Base-by-base conservation (phyloP, 192 early-diverging fungal species). In the Polychytrium aggregatum region DNA sequence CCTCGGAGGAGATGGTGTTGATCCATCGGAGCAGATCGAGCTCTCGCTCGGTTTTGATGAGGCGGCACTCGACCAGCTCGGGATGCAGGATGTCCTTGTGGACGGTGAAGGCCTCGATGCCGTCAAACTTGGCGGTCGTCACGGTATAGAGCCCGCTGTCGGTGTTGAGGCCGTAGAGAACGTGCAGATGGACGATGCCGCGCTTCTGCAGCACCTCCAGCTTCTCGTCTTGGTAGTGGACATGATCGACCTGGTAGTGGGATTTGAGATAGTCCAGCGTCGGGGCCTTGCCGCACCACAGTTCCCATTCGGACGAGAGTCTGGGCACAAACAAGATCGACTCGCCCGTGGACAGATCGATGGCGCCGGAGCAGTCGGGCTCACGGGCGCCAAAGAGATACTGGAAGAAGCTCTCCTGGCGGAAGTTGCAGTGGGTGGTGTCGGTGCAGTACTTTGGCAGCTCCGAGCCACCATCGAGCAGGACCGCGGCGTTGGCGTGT, bases 301-400 rank as follows among this genome's bases (percentile, higher is more conserved):
- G 64, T 9, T 80, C 82, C 56, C 85, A 71, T 44, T 79, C 81
- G 30, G 67, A 60, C 36, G 65, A 59, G 37, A 53, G 62, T 3
- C 82, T 71, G 21, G 84, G 85, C 29, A 78, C 78, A 48, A 87
- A 79, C 48, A 95, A 54, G 31, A 70, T 73, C 20, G 80, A 69
- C 10, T 68, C 63, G 40, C 58, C 37, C 3, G 78, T 57, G 42
- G 64, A 51, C 20, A 89, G 62, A 64, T 92, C 84, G 50, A 85
- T 68, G 24, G 83, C 55, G 1, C 81, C 72, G 44, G 75, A 75
- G 45, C 74, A 86, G 42, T 79, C 87, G 24, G 85, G 80, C 56
- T 84, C 83, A 29, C 59, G 57, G 37, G 81, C 79, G 39, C 88
- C 87, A 3, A 88, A 83, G 16, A 90, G 71, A 58, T 92, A 95